These are phyloP conservation scores for Planoprotostelium fungivorum DNA, from an alignment of 78 protist genomes.

Conservation along the genomic window DNA sequence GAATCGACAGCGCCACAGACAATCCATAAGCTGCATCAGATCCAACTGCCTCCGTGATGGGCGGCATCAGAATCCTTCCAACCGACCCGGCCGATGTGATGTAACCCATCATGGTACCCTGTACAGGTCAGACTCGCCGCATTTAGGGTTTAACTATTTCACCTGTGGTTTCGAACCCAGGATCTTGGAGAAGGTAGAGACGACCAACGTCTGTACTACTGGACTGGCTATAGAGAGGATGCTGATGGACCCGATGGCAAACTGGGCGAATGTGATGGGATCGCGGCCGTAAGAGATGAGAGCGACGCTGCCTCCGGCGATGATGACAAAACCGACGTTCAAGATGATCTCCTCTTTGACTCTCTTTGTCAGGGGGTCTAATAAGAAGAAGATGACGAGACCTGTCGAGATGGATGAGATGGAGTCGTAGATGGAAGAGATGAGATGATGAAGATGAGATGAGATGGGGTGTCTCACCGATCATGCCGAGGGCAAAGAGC, in stretches of 20 bases:
- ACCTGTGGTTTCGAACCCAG: not conserved
- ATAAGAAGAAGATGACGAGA: not conserved
- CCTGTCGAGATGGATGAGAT: not conserved
- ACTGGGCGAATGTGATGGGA: not conserved
- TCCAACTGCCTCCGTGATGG: not conserved
- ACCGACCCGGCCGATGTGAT: slow-evolving; percentile 34
- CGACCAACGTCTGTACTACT: not conserved
- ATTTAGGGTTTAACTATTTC: not conserved
- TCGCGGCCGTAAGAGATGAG: not conserved
- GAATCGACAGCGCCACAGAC: not conserved
- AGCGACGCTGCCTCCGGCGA: not conserved
- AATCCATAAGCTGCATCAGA: not conserved
- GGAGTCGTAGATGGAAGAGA: not conserved
- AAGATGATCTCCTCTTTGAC: not conserved
- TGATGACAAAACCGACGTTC: not conserved
- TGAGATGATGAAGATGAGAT: not conserved
- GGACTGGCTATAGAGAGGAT: not conserved
- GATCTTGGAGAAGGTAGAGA: not conserved
- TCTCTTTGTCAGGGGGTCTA: not conserved
- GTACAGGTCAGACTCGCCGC: not conserved
- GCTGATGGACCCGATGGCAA: not conserved
- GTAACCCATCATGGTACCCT: slow-evolving; percentile 40
- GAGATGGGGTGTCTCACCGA: not conserved
- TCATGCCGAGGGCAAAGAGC: not conserved
- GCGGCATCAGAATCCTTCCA: slow-evolving; percentile 14